phyloP scores from a whole-genome alignment of 2,329 filamentous ascomycete genomes.

The Trichoderma sp. region DNA sequence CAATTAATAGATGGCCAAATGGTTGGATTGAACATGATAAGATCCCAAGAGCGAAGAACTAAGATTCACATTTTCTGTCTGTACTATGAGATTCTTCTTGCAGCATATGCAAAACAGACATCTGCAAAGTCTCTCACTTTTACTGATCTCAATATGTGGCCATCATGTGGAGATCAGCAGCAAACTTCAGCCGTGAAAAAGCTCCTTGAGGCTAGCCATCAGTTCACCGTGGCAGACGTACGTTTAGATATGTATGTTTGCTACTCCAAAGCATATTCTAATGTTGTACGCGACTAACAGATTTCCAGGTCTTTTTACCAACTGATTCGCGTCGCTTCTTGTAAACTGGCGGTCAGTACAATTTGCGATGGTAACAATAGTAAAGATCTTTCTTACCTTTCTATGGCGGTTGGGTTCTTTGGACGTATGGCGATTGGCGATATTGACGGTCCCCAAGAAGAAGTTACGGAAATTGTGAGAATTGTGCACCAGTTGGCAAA shows the following conservation, averaged over 20 bases:
- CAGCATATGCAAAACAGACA: neutral
- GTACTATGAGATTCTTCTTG: neutral
- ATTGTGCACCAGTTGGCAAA: neutral
- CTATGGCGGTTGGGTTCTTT: neutral
- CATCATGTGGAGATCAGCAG: neutral
- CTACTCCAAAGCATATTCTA: neutral
- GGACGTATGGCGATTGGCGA: neutral
- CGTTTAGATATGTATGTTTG: neutral
- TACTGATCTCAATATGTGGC: neutral
- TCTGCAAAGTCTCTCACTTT: neutral
- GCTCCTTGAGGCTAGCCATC: neutral
- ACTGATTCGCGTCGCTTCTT: neutral
- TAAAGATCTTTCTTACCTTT: neutral
- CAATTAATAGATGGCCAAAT: neutral
- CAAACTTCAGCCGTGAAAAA: neutral
- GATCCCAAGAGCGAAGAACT: neutral
- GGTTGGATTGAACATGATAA: neutral
- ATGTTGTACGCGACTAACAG: neutral
- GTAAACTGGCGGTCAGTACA: neutral
- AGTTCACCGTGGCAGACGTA: neutral
- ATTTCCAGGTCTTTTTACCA: neutral
- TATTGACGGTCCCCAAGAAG: neutral
- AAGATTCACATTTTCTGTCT: neutral
- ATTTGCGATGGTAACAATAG: neutral
- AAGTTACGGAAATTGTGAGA: neutral